A percentile compares a stretch with the other conserved stretches of the same genome.
Evolutionary conservation across 768 basidiomycete species (phyloP).

Genomic region (Kwoniella mangroviensis): DNA sequence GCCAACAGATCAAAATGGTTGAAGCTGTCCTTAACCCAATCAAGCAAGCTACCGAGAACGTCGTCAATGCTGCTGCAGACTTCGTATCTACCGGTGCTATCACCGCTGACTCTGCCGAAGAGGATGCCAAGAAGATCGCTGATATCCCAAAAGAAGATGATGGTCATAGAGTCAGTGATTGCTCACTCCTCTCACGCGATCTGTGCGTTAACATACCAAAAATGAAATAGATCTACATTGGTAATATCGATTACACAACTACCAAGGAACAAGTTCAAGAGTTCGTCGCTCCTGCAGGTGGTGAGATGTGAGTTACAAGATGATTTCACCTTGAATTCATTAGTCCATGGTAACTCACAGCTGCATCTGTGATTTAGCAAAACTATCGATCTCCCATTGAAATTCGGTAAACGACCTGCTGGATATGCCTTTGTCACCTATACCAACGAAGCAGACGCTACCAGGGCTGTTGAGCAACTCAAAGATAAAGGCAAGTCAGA

Average conservation of each 20-base stretch:
- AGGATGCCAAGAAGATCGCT: constrained; percentile 16
- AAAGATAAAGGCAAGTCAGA: constrained; percentile 47
- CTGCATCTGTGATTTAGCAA: constrained; percentile 17
- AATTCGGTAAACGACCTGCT: constrained; percentile 45
- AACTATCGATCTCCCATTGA: constrained; percentile 43
- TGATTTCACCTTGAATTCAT: too few species aligned
- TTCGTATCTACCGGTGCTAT: constrained; percentile 2
- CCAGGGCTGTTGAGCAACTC: constrained; percentile 53
- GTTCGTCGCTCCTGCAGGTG: constrained; percentile 46
- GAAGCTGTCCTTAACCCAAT: constrained; percentile 13
- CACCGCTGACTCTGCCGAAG: constrained; percentile 2
- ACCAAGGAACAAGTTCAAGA: constrained; percentile 52
- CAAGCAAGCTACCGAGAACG: constrained; percentile 13
- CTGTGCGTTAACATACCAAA: neutral
- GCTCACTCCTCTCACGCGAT: neutral
- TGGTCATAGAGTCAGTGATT: constrained; percentile 21
- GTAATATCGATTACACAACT: constrained; percentile 52
- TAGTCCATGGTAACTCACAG: too few species aligned
- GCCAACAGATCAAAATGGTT: constrained; percentile 5
- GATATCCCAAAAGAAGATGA: constrained; percentile 30
- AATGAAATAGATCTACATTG: constrained; percentile 51
- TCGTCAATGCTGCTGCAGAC: constrained; percentile 3
- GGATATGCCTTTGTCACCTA: constrained; percentile 55
- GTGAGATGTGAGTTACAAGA: constrained; percentile 52
- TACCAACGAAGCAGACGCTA: constrained; percentile 47